A percentile compares a stretch with the other conserved stretches of the same genome.
These are phyloP conservation scores for Tricholoma bakamatsutake DNA, from an alignment of 768 basidiomycete species.

Conservation along the genomic window DNA sequence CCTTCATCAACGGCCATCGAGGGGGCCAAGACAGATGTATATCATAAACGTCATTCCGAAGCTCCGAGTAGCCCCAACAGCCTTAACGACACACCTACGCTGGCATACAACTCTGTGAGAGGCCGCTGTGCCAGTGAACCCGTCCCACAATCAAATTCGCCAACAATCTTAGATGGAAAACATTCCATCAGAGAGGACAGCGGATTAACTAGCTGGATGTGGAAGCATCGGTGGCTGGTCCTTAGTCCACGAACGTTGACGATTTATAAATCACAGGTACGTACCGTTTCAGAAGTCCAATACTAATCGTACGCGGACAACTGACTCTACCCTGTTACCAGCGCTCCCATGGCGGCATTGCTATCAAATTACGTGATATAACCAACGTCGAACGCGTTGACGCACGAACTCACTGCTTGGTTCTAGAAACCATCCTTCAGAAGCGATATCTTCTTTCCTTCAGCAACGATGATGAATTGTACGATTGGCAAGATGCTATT, in stretches of 20 bases:
- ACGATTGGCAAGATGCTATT: slow-evolving; percentile 28
- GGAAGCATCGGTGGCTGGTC: slow-evolving; percentile 72
- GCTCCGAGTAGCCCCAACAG: background rate
- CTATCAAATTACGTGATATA: slow-evolving; percentile 20
- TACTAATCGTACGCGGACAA: background rate
- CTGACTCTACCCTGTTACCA: background rate
- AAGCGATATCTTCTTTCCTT: slow-evolving; percentile 25
- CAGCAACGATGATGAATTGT: slow-evolving; percentile 20
- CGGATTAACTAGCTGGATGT: slow-evolving; percentile 62
- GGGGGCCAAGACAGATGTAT: slow-evolving; percentile 4
- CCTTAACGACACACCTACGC: slow-evolving; percentile 9
- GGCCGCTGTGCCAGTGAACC: slow-evolving; percentile 3
- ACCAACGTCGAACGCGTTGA: slow-evolving; percentile 16
- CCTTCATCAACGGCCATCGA: background rate
- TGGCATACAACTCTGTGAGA: slow-evolving; percentile 7
- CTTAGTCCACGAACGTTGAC: slow-evolving; percentile 59
- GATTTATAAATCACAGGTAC: slow-evolving; percentile 75
- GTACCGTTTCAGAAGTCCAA: slow-evolving; percentile 16
- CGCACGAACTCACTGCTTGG: slow-evolving; percentile 8
- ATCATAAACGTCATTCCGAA: slow-evolving; percentile 1
- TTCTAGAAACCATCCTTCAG: slow-evolving; percentile 14
- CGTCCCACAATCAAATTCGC: slow-evolving; percentile 14
- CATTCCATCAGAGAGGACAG: slow-evolving; percentile 76
- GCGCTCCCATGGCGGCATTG: slow-evolving; percentile 4
- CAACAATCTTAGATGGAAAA: slow-evolving; percentile 46